phyloP scores from a whole-genome alignment of 257 asterid species.

The Jacaranda mimosifolia region DNA sequence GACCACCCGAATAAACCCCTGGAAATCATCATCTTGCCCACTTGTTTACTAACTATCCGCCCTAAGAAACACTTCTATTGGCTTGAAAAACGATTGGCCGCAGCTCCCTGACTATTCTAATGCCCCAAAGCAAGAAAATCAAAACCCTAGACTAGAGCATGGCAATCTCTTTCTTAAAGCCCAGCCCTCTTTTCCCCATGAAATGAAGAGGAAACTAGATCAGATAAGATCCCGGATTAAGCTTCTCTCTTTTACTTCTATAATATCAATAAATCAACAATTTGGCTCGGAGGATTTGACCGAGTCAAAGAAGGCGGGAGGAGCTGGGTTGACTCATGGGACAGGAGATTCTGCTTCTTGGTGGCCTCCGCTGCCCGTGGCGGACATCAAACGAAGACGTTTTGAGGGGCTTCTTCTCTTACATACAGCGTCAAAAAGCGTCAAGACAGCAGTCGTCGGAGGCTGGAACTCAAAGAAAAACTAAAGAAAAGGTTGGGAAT shows the following conservation, averaged over 20 bases:
- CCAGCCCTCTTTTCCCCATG: slow-evolving; percentile 6
- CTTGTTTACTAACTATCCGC: neutral
- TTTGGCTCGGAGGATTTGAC: slow-evolving; percentile 34
- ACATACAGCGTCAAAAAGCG: slow-evolving; percentile 35
- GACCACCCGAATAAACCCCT: slow-evolving; percentile 99
- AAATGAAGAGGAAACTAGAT: slow-evolving; percentile 27
- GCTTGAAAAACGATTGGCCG: neutral
- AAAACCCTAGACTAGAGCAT: slow-evolving; percentile 48
- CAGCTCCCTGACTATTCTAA: slow-evolving; percentile 2
- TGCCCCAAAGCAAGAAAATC: slow-evolving; percentile 15
- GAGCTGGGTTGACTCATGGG: slow-evolving; percentile 40
- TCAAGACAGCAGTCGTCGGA: slow-evolving; percentile 43
- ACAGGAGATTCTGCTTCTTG: slow-evolving; percentile 14
- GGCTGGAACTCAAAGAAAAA: slow-evolving; percentile 28
- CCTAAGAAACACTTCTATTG: neutral
- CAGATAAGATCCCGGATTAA: slow-evolving; percentile 25
- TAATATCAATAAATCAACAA: neutral
- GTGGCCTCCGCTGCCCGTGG: slow-evolving; percentile 9
- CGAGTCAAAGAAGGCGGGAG: slow-evolving; percentile 43
- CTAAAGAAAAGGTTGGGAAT: slow-evolving; percentile 26
- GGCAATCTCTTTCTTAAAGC: neutral
- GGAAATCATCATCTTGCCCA: slow-evolving; percentile 83
- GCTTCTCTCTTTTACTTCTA: neutral
- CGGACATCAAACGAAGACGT: slow-evolving; percentile 38
- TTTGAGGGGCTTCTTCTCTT: slow-evolving; percentile 24